Conservation (phyloP, 768 basidiomycete genomes). For the Lactifluus piperatus region DNA sequence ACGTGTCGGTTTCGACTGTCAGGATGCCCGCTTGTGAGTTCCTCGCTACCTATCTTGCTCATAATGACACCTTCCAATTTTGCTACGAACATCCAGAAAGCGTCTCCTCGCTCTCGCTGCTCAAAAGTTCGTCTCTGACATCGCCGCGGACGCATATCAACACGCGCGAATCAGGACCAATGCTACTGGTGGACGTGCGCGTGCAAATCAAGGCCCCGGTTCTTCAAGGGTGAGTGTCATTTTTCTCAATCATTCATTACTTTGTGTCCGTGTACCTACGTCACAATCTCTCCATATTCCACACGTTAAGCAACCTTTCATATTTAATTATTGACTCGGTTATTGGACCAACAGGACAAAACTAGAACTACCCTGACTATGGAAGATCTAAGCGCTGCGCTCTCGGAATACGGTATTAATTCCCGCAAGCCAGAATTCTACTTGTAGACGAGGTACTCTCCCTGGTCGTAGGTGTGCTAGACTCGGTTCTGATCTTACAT, state of each 20-base stretch:
- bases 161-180: constrained; percentile 95
- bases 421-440: constrained; percentile 93
- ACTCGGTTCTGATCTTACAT: constrained; percentile 7
- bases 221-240: constrained; percentile 48
- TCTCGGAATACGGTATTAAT: constrained; percentile 94
- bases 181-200: constrained; percentile 63
- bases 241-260: neutral
- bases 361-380: constrained; percentile 92
- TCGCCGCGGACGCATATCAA: constrained; percentile 93
- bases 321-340: neutral
- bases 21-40: constrained; percentile 83
- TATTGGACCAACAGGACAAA: constrained; percentile 53
- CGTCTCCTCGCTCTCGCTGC: constrained; percentile 91
- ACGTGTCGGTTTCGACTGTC: constrained; percentile 90
- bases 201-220: constrained; percentile 53
- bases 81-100: constrained; percentile 46
- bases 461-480: constrained; percentile 1
- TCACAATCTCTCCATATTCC: neutral
- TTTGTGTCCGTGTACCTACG: neutral
- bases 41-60: neutral
- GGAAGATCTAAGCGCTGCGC: constrained; percentile 91
- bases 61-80: constrained; percentile 3
- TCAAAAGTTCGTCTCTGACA: constrained; percentile 96
- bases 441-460: constrained; percentile 37
- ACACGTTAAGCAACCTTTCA: neutral